Percentiles rank a stretch among this genome's conserved stretches.
Conservation (phyloP, 306 rosid species). For the Sophora flavescens region DNA sequence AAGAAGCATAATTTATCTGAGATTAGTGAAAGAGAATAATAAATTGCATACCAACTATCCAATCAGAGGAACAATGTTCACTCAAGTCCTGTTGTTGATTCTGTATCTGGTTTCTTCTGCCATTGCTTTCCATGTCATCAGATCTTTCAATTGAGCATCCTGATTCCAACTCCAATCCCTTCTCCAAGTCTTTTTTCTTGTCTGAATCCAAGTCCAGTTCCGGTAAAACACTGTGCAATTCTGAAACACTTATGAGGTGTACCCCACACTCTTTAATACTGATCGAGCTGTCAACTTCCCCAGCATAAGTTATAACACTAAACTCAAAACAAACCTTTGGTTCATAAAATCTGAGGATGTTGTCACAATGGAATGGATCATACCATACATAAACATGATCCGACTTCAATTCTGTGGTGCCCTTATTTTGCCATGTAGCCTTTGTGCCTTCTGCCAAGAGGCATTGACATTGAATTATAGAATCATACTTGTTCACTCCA, state of each 20-base stretch:
- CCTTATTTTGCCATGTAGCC: neutral
- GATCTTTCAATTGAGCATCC: neutral
- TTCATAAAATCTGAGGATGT: constrained; percentile 15
- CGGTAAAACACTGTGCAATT: neutral
- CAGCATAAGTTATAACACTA: neutral
- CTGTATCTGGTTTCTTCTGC: neutral
- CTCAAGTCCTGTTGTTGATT: neutral
- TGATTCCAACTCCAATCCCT: neutral
- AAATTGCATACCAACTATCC: neutral
- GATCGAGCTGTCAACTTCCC: constrained; percentile 15
- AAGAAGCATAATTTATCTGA: neutral
- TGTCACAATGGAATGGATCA: constrained; percentile 47
- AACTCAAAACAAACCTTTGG: constrained; percentile 33
- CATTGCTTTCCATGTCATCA: neutral
- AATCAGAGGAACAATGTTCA: neutral
- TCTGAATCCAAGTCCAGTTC: neutral
- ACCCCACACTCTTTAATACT: constrained; percentile 39
- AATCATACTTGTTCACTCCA: neutral
- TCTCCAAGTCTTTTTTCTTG: neutral
- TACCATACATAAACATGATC: constrained; percentile 51
- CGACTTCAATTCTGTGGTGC: neutral
- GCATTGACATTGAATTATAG: constrained; percentile 15
- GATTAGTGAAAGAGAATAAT: neutral
- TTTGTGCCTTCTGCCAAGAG: constrained; percentile 2
- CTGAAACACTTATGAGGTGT: neutral